Base-by-base conservation (phyloP, 306 rosid genomes). In the Psophocarpus tetragonolobus region DNA sequence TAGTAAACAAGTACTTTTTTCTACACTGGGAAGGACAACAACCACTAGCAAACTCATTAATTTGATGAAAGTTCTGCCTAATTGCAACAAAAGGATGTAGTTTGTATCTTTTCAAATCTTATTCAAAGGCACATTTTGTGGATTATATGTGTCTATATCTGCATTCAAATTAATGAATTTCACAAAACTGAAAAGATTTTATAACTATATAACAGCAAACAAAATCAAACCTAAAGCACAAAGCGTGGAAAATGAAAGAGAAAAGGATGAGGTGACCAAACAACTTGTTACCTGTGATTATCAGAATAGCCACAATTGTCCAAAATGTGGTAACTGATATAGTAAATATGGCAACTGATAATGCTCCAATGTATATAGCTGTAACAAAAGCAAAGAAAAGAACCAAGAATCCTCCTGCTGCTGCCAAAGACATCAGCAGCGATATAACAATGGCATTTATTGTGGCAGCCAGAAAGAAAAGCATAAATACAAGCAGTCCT, bases 381-480 rank as follows among this genome's bases (percentile, higher is more conserved):
- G 92, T 79, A 45, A 87, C 78, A 68, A 71, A 85, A 21, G 88
- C 91, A 79, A 95, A 91, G 90, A 92, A 95, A 77, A 95, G 53
- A 66, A 97, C 97, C 87, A 95, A 84, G 89, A 95, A 95, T 63
- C 98, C 97, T 85, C 98, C 98, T 11, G 91, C 97, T 9, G 89
- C 97, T 45, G 91, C 98, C 87, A 95, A 77, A 17, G 98, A 89
- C 56, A 92, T 21, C 17, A 95, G 85, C 67, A 95, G 87, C 32
- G 93, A 85, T 74, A 95, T 75, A 29, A 89, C 76, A 36, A 95
- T 26, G 62, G 93, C 98, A 72, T 89, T 95, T 84, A 89, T 30
- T 56, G 97, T 92, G 58, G 97, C 98, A 20, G 91, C 83, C 86
- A 89, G 73, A 76, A 92, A 88, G 97, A 95, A 95, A 80, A 95